Evolutionary conservation across 2,329 filamentous ascomycete species (phyloP), one percentile per base, ranked within the genome.

Genomic region (Furcasterigmium sp.): DNA sequence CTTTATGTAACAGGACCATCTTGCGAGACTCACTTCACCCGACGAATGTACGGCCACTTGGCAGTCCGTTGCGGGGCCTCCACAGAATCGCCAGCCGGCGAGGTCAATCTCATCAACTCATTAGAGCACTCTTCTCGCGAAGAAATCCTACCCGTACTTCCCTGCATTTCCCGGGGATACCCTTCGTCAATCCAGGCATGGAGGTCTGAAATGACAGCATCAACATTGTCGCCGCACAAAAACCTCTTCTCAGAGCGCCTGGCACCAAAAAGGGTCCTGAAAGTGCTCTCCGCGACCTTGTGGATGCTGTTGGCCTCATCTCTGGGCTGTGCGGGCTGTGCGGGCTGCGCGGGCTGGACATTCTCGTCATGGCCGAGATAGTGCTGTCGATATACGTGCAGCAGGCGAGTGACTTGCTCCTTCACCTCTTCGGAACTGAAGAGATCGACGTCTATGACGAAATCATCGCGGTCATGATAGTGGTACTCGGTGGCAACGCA

Each of bases 401-500:
- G 56, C 5, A 72, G 43, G 4, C 61, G 45, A 4, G 53, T 45
- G 0, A 69, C 45, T 28, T 72, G 68, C 0, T 55, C 46, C 20
- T 42, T 30, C 0, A 69, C 46, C 6, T 68, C 63, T 0, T 54
- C 54, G 5, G 45, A 39, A 4, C 41, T 54, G 42, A 69, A 69
- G 3, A 52, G 23, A 2, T 65, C 57, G 0, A 68, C 56, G 1
- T 62, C 42, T 3, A 73, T 56, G 0, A 49, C 46, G 39, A 69
- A 64, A 7, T 53, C 42, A 6, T 58, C 47, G 1, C 39, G 30
- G 2, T 56, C 55, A 34, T 68, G 66, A 44, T 63, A 66, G 44
- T 61, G 59, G 44, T 70, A 74, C 37, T 74, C 70, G 1, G 70
- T 75, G 1, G 65, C 69, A 2, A 68, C 68, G 29, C 68, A 73